Percentiles rank a stretch among this genome's conserved stretches.
phyloP scores from a whole-genome alignment of 2,329 filamentous ascomycete species.

The Fusarium sp. region DNA sequence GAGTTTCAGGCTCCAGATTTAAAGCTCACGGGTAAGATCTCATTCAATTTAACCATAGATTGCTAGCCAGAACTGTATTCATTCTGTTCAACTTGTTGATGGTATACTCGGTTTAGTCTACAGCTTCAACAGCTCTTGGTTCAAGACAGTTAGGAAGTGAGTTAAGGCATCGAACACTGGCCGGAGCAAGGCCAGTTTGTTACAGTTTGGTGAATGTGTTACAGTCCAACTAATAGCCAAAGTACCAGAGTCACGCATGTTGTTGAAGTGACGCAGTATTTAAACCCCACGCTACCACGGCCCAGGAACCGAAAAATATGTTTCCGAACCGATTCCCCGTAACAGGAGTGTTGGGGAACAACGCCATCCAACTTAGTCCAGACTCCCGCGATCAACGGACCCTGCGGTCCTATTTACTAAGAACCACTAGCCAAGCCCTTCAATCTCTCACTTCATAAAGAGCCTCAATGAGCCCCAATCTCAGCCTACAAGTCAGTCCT shows the following conservation, averaged over 20 bases:
- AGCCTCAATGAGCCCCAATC: not conserved
- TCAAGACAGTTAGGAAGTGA: not conserved
- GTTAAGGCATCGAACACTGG: not conserved
- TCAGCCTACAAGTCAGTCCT: not conserved
- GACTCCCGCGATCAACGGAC: too few relatives aligned
- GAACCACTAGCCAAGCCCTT: not conserved
- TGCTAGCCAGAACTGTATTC: too few relatives aligned
- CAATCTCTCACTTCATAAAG: not conserved
- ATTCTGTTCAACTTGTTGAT: not conserved
- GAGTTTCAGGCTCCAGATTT: not conserved
- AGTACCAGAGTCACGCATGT: accelerated
- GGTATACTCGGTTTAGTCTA: not conserved
- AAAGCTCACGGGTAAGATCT: not conserved
- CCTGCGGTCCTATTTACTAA: too few relatives aligned
- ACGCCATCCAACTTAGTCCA: too few relatives aligned
- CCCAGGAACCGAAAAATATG: not conserved
- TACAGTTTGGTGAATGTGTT: accelerated
- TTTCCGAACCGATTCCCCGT: slow-evolving; percentile 2
- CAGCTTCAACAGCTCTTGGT: not conserved
- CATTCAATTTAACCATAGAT: not conserved
- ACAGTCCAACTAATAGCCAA: not conserved
- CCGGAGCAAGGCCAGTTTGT: not conserved
- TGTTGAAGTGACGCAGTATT: not conserved
- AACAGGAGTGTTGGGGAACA: too few relatives aligned
- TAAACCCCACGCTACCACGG: not conserved